Conservation (phyloP, 2,329 filamentous ascomycete species). For the Lanzia echinophila region DNA sequence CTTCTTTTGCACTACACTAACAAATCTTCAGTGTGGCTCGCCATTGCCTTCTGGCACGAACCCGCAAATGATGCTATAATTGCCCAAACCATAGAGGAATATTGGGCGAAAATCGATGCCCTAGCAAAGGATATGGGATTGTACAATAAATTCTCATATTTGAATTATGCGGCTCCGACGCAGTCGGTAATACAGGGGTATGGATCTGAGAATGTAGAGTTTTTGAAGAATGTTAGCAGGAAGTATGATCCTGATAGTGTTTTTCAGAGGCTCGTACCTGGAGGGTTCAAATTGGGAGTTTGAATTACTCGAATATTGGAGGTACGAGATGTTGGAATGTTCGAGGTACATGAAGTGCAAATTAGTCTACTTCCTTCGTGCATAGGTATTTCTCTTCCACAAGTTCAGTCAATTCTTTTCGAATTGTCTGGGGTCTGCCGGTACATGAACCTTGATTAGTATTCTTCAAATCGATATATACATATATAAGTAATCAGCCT, state of each 20-base stretch:
- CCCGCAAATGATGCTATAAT: background rate
- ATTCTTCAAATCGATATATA: background rate
- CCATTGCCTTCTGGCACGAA: background rate
- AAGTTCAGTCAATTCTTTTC: background rate
- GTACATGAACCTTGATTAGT: background rate
- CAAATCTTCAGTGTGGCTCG: background rate
- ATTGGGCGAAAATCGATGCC: background rate
- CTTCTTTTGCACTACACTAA: background rate
- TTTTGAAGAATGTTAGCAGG: slow-evolving; percentile 25
- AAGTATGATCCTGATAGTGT: slow-evolving; percentile 35
- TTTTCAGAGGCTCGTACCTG: slow-evolving; percentile 28
- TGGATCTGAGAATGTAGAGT: slow-evolving; percentile 34
- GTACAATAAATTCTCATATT: slow-evolving; percentile 28
- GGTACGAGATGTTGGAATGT: background rate
- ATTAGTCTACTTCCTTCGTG: background rate
- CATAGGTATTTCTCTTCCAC: background rate
- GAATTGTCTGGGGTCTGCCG: background rate
- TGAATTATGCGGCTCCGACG: slow-evolving; percentile 40
- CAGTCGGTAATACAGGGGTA: slow-evolving; percentile 40
- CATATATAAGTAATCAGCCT: slow-evolving; percentile 4
- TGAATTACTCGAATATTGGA: background rate
- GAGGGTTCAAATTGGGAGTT: slow-evolving; percentile 13
- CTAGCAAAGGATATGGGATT: background rate
- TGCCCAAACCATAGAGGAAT: background rate
- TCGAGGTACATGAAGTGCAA: background rate